Base-by-base conservation (phyloP, 1,284 basidiomycete genomes). In the Xerocomus amazonicus region DNA sequence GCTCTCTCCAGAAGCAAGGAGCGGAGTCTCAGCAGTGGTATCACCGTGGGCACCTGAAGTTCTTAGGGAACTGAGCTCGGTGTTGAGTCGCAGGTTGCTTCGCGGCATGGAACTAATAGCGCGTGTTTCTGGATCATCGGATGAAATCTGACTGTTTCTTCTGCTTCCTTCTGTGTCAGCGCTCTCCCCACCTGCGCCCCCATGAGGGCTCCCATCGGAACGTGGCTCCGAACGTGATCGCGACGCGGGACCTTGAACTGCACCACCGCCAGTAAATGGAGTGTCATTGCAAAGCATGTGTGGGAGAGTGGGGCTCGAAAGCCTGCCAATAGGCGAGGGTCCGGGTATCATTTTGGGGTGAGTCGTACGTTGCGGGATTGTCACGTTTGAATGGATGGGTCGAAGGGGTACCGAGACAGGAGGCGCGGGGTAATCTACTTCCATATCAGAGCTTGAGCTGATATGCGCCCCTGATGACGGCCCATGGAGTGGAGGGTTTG, bases 381-480 rank as follows among this genome's bases (percentile, higher is more conserved):
- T 10, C 13, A 33, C 38, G 17, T 31, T 53, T 17, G 45, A 43
- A 43, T 27, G 27, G 37, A 29, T 29, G 10, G 43, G 36, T 28
- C 52, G 59, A 42, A 55, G 47, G 2, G 66, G 59, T 6, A 47
- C 54, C 17, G 61, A 66, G 34, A 51, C 34, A n/a, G 56, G 29
- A 44, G 56, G 59, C 4, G 51, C 41, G 4, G 56, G 61, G 38
- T 26, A 37, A 34, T 67, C 67, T 28, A 64, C 28, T 39, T 68
- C 66, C 65, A 68, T 68, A 43, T 67, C 59, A 23, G 50, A 45
- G 16, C 41, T 51, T 35, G 50, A 44, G 10, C 23, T 39, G 12
- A 45, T 23, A 53, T 47, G 47, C 28, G 49, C 28, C 16, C n/a
- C 44, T 5, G 47, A 51, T 5, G 47, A 51, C 28, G 52, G 47